Conservation (phyloP, 352 stramenopile genomes). For the Albugo candida region DNA sequence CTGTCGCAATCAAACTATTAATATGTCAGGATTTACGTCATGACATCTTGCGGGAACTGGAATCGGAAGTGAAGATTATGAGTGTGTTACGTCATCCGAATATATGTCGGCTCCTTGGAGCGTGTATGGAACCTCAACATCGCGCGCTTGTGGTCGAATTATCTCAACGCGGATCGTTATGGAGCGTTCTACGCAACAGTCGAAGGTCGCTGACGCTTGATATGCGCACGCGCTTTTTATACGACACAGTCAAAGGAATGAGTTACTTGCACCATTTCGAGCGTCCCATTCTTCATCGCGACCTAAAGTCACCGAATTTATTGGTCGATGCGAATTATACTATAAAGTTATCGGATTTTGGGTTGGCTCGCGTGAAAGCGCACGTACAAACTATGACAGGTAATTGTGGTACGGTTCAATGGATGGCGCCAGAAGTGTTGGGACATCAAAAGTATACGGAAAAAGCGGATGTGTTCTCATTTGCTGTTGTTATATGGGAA, state of each 20-base stretch:
- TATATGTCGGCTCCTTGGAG: slow-evolving; percentile 89
- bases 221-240: slow-evolving; percentile 37
- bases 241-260: slow-evolving; percentile 69
- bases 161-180: slow-evolving; percentile 79
- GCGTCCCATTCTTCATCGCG: slow-evolving; percentile 63
- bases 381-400: slow-evolving; percentile 75
- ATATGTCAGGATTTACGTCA: slow-evolving; percentile 41
- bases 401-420: slow-evolving; percentile 59
- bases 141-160: slow-evolving; percentile 88
- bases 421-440: slow-evolving; percentile 56
- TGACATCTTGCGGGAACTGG: slow-evolving; percentile 43
- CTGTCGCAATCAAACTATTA: slow-evolving; percentile 45
- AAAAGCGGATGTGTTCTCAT: slow-evolving; percentile 81
- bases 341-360: slow-evolving; percentile 78
- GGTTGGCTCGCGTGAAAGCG: slow-evolving; percentile 53
- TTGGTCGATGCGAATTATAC: slow-evolving; percentile 69
- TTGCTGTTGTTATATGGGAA: slow-evolving; percentile 83
- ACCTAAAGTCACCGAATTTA: slow-evolving; percentile 73
- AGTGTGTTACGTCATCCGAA: slow-evolving; percentile 85
- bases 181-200: slow-evolving; percentile 73
- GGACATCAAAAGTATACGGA: slow-evolving; percentile 80
- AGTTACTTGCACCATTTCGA: slow-evolving; percentile 69
- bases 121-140: slow-evolving; percentile 85
- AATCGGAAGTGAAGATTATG: slow-evolving; percentile 59
- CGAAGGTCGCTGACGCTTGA: slow-evolving; percentile 29